Evolutionary conservation across 257 asterid species (phyloP).

Genomic region (Nicotiana sylvestris): DNA sequence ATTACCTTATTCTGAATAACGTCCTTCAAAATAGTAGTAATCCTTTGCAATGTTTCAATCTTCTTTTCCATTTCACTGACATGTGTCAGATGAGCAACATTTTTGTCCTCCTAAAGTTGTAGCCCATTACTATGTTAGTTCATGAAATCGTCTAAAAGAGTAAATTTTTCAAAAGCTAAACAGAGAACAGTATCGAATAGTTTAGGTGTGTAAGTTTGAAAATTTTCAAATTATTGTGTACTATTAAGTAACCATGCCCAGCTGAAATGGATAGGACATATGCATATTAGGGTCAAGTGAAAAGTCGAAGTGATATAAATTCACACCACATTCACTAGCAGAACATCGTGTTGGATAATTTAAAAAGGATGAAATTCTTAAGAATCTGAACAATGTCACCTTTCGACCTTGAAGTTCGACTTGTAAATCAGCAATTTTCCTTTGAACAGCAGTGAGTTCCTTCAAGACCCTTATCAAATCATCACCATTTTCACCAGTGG

Average conservation of each 20-base stretch:
- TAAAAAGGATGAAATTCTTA: not conserved
- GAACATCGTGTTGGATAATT: not conserved
- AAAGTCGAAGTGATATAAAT: not conserved
- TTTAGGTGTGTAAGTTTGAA: too few relatives aligned
- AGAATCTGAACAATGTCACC: slow-evolving; percentile 37
- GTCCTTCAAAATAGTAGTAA: slow-evolving; percentile 85
- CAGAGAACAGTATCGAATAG: too few relatives aligned
- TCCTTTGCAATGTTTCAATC: slow-evolving; percentile 79
- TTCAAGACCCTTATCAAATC: slow-evolving; percentile 84
- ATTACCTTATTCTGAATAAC: slow-evolving; percentile 91
- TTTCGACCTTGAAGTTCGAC: slow-evolving; percentile 99
- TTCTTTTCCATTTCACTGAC: slow-evolving; percentile 95
- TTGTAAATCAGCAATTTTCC: slow-evolving; percentile 94
- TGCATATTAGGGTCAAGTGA: not conserved
- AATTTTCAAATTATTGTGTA: not conserved
- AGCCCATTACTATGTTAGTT: slow-evolving; percentile 5
- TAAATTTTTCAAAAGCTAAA: not conserved
- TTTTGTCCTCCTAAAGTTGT: slow-evolving; percentile 75
- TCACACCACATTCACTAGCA: not conserved
- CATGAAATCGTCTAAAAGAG: slow-evolving; percentile 17
- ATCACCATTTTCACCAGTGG: slow-evolving; percentile 66
- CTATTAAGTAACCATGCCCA: not conserved
- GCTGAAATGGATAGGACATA: not conserved
- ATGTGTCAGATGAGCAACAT: slow-evolving; percentile 92
- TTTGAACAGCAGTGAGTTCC: slow-evolving; percentile 85